Conservation (phyloP, 768 basidiomycete species). For the Clitopilus hobsonii region DNA sequence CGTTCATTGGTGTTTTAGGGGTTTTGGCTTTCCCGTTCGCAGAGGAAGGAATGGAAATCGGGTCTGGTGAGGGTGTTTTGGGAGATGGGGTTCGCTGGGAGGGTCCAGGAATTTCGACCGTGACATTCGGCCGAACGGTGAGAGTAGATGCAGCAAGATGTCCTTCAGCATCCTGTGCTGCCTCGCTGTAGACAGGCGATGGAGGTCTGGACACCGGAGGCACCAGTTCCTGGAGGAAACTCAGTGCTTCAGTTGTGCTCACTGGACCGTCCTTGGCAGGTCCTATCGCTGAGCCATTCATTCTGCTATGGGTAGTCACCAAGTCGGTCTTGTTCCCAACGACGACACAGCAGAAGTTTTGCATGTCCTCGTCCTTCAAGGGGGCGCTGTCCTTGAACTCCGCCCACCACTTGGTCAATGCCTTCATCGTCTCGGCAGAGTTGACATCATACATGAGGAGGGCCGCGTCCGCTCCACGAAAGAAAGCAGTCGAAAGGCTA, state of each 20-base stretch:
- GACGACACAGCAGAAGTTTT: constrained; percentile 67
- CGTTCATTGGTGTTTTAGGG: constrained; percentile 18
- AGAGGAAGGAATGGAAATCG: constrained; percentile 9
- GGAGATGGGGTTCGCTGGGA: constrained; percentile 10
- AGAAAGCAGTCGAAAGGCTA: constrained; percentile 76
- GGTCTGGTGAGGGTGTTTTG: constrained; percentile 1
- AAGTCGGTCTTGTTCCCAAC: constrained; percentile 81
- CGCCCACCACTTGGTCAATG: constrained; percentile 71
- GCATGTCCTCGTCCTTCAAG: constrained; percentile 54
- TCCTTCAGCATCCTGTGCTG: constrained; percentile 8
- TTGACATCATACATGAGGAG: constrained; percentile 82
- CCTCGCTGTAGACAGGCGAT: constrained; percentile 3
- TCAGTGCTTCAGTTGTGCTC: constrained; percentile 38
- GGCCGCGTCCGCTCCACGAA: constrained; percentile 79
- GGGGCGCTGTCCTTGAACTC: constrained; percentile 71
- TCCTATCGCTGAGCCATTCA: constrained; percentile 7
- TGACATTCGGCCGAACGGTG: constrained; percentile 12
- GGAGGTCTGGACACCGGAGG: constrained; percentile 27
- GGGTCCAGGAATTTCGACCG: neutral
- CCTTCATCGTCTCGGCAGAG: constrained; percentile 50
- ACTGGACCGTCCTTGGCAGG: constrained; percentile 15
- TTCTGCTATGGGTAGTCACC: constrained; percentile 11
- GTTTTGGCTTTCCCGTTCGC: constrained; percentile 10
- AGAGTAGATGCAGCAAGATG: constrained; percentile 15
- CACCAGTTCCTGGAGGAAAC: constrained; percentile 55